Percentiles rank a stretch among this genome's conserved stretches.
These are phyloP conservation scores for Rhizoclosmatium globosum DNA, from an alignment of 192 early-diverging fungal species.

Conservation along the genomic window DNA sequence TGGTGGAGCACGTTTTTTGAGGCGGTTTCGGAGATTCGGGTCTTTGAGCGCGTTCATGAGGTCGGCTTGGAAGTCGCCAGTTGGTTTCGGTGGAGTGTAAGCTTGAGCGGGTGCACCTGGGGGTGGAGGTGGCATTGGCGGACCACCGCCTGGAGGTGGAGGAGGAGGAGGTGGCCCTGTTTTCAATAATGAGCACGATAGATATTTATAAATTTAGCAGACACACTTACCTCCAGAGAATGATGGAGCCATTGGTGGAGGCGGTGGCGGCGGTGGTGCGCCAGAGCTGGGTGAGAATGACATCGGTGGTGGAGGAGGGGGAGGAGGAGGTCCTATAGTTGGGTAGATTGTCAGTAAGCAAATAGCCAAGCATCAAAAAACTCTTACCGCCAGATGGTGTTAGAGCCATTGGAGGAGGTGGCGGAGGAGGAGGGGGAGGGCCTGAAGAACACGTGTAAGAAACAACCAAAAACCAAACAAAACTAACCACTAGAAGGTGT, in stretches of 20 bases:
- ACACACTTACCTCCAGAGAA: not conserved
- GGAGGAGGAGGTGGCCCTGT: slow-evolving; percentile 32
- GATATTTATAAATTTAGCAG: not conserved
- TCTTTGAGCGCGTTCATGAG: slow-evolving; percentile 44
- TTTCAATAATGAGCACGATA: not conserved
- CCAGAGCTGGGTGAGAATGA: not conserved
- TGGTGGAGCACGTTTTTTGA: slow-evolving; percentile 37
- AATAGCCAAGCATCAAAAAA: not conserved
- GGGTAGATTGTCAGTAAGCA: not conserved
- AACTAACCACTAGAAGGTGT: not conserved
- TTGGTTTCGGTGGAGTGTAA: not conserved
- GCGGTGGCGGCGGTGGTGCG: slow-evolving; percentile 19
- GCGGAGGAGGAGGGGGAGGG: slow-evolving; percentile 43
- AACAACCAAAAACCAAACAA: not conserved
- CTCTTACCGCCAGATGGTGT: not conserved
- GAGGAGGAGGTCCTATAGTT: not conserved
- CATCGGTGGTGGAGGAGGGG: slow-evolving; percentile 44
- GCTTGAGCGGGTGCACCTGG: slow-evolving; percentile 3
- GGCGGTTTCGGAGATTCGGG: slow-evolving; percentile 44
- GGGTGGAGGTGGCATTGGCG: slow-evolving; percentile 8
- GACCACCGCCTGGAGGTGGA: not conserved
- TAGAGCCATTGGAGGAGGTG: slow-evolving; percentile 22
- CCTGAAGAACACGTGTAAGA: not conserved
- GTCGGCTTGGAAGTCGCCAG: slow-evolving; percentile 34
- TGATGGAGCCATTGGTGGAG: slow-evolving; percentile 40